phyloP scores from a whole-genome alignment of 257 asterid genomes.

The Phtheirospermum japonicum region DNA sequence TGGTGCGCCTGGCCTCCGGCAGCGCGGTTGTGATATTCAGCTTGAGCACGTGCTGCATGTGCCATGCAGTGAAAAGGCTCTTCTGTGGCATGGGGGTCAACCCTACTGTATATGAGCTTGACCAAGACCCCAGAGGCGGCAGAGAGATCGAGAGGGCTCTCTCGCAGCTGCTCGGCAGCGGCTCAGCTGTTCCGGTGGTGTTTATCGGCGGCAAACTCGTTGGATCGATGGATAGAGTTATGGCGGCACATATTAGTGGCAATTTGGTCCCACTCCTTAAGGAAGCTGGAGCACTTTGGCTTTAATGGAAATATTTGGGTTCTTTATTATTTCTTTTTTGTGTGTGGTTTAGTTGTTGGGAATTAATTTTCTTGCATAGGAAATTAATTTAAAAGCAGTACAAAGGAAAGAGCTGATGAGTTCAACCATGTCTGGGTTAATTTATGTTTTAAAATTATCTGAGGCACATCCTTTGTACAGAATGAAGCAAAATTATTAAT shows the following conservation, averaged over 20 bases:
- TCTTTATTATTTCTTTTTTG: neutral
- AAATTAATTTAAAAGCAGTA: constrained; percentile 9
- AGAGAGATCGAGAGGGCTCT: constrained; percentile 44
- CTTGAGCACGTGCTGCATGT: constrained; percentile 60
- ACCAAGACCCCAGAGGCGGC: constrained; percentile 45
- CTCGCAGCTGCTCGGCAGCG: constrained; percentile 36
- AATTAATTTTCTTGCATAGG: constrained; percentile 18
- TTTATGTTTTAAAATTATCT: constrained; percentile 30
- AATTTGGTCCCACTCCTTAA: constrained; percentile 56
- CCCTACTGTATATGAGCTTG: constrained; percentile 56
- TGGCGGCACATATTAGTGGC: constrained; percentile 58
- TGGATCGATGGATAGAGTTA: constrained; percentile 57
- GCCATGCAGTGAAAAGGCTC: constrained; percentile 55
- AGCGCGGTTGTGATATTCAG: constrained; percentile 61
- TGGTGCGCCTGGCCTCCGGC: constrained; percentile 43
- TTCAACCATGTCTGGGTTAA: constrained; percentile 4
- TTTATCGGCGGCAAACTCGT: constrained; percentile 57
- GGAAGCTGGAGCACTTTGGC: constrained; percentile 66
- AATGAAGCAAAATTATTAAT: constrained; percentile 19
- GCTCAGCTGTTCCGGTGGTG: constrained; percentile 52
- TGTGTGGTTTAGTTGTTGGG: neutral
- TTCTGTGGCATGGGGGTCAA: constrained; percentile 61
- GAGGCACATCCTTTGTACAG: constrained; percentile 28
- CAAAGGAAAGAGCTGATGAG: constrained; percentile 24
- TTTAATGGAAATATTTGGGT: constrained; percentile 23